Evolutionary conservation across 352 stramenopile species (phyloP).

Genomic region (Pythium sukuiense): DNA sequence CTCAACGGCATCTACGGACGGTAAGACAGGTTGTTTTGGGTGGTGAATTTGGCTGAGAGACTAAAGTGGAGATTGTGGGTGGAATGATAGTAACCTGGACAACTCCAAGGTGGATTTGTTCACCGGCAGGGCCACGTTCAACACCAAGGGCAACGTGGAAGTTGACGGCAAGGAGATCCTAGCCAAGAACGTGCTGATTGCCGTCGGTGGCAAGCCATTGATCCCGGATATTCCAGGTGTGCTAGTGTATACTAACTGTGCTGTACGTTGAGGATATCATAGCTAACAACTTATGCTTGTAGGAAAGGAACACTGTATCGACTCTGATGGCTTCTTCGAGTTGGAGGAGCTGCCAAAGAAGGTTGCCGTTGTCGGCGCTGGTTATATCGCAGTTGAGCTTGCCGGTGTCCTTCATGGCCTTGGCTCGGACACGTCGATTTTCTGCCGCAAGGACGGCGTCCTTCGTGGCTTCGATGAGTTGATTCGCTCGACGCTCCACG

Average conservation of each 20-base stretch:
- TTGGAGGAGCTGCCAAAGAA: slow-evolving; percentile 92
- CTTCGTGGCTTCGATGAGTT: slow-evolving; percentile 90
- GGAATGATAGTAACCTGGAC: slow-evolving; percentile 68
- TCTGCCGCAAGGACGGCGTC: slow-evolving; percentile 87
- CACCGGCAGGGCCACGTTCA: slow-evolving; percentile 88
- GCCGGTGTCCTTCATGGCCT: slow-evolving; percentile 94
- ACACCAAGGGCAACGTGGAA: slow-evolving; percentile 69
- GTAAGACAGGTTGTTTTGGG: slow-evolving; percentile 29
- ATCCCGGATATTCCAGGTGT: slow-evolving; percentile 83
- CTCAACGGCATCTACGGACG: slow-evolving; percentile 97
- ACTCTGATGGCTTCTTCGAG: slow-evolving; percentile 98
- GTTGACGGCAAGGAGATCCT: slow-evolving; percentile 64
- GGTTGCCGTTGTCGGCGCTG: slow-evolving; percentile 95
- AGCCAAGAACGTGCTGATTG: slow-evolving; percentile 67
- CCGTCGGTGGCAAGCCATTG: slow-evolving; percentile 79
- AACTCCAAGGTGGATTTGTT: slow-evolving; percentile 91
- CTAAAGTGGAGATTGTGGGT: neutral
- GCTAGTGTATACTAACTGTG: neutral
- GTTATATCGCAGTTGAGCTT: slow-evolving; percentile 99
- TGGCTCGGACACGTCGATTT: slow-evolving; percentile 89
- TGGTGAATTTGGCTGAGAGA: neutral
- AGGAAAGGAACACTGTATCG: slow-evolving; percentile 91
- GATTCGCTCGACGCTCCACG: slow-evolving; percentile 67
- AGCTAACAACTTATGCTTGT: too few relatives aligned
- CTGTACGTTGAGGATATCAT: too few relatives aligned